Base-by-base conservation (phyloP, 257 asterid genomes). In the Solanum chilense region DNA sequence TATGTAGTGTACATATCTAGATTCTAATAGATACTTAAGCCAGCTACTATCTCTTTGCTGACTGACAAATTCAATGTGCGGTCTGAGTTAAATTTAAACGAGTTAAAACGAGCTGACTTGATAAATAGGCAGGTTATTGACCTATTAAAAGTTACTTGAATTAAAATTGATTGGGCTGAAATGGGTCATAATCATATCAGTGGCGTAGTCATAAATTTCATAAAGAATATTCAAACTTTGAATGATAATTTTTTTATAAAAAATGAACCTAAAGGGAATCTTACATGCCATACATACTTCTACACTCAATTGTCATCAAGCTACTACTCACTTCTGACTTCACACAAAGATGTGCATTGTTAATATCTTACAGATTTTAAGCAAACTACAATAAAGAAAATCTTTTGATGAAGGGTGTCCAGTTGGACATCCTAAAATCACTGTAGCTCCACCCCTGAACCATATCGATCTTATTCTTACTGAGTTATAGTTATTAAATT, bases 151-250 rank as follows among this genome's bases (percentile, higher is more conserved):
- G 11, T 52, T 52, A 52, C 4, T 18, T 52, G n/a, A 52, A 18
- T 1, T 18, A 4, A 16, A 18, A 16, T 52, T 18, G 23, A 16
- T 52, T 52, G 62, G 62, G n/a, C n/a, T 52, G n/a, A 52, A 52
- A 52, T 52, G 4, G 62, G n/a, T 52, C 62, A 3, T 52, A 52
- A 52, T 1, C 2, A 10, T 52, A 6, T 0, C 1, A 18, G 0
- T 16, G 62, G 0, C 0, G 0, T 52, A 16, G 4, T 0, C 10
- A 52, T 0, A 52, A 52, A 16, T 18, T 18, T 0, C 1, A 52
- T 18, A 0, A 52, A 52, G 4, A 0, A 1, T 52, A 3, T 52
- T 0, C 23, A 16, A 52, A 0, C 9, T 16, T 52, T 52, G 58
- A 0, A 14, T 47, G 5, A 4, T 47, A 5, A 47, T 45, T 45